Evolutionary conservation across 352 stramenopile species (phyloP), one percentile per base, ranked within the genome.

Genomic region (Nothophytophthora sp.): DNA sequence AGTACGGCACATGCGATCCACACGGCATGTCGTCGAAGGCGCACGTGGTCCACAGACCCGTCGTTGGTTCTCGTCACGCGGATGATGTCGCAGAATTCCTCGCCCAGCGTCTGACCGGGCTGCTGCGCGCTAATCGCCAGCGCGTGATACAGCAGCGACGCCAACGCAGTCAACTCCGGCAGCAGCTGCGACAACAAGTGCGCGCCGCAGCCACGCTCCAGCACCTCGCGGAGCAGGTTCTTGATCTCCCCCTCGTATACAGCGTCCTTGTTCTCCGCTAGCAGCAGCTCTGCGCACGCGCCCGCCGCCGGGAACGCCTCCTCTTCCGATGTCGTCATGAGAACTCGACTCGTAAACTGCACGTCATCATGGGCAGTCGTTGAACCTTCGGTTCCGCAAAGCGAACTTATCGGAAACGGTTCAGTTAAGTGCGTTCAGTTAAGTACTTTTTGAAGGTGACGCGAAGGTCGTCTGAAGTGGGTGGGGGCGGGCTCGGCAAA

Each of bases 81-180:
- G 37, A 93, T 73, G 11, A 94, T 69, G 41, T 94, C 84, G 36
- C 86, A 94, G 52, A 89, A 96, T 41, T 96, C 86, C 51, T 96
- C 86, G 8, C 86, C 86, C n/a, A 96, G 70, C 29, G 83, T 93
- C 48, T 96, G 86, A 46, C 84, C 70, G 28, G 83, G 78, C 39
- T 75, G 75, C 42, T 67, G 67, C 37, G 56, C 43, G 5, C 78
- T 71, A 13, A 94, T 65, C 38, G 69, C 76, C 23, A 90, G 60
- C 52, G 73, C 36, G 42, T 81, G 76, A 25, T 94, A 94, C 38
- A 94, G 75, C 56, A 87, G 40, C 29, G 76, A 70, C 12, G 83
- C 86, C 19, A 80, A 45, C 45, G 70, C 70, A 39, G 75, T 61
- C 42, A 94, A 60, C 55, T 94, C 83, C 4, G 83, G 83, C 44